Percentiles rank a stretch among this genome's conserved stretches.
These are phyloP conservation scores for Skeletonema grethae DNA, from an alignment of 108 stramenopile species.

Conservation along the genomic window DNA sequence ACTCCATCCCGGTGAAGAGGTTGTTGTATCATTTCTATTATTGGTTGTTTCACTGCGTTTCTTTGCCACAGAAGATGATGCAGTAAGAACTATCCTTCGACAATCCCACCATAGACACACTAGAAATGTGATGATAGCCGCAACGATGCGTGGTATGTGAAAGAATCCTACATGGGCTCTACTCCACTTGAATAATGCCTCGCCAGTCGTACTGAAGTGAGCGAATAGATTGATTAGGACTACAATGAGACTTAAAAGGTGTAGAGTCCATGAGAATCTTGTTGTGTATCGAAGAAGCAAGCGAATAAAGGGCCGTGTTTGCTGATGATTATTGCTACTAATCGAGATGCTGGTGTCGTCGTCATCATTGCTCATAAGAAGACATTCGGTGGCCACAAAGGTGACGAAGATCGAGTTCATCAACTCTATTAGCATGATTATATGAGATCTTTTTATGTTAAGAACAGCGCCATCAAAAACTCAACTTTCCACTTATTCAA, in stretches of 20 bases:
- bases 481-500: too few species aligned
- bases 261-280: conserved; percentile 4
- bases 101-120: conserved; percentile 67
- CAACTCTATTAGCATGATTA: conserved; percentile 70
- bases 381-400: conserved; percentile 74
- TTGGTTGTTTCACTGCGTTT: not conserved
- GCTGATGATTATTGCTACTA: not conserved
- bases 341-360: not conserved
- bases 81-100: conserved; percentile 30
- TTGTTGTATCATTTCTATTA: not conserved
- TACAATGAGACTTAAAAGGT: conserved; percentile 29
- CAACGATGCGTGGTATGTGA: conserved; percentile 59
- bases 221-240: conserved; percentile 58
- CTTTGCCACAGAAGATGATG: not conserved
- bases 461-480: too few species aligned
- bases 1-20: conserved; percentile 29
- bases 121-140: conserved; percentile 68
- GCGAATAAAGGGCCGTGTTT: not conserved
- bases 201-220: conserved; percentile 44
- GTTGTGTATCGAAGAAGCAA: not conserved
- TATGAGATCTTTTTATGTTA: not conserved
- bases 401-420: conserved; percentile 82
- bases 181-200: conserved; percentile 27
- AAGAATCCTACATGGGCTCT: conserved; percentile 30
- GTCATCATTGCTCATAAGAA: conserved; percentile 27